phyloP scores from a whole-genome alignment of 2,329 filamentous ascomycete species.

The Sclerotinia spermophila region DNA sequence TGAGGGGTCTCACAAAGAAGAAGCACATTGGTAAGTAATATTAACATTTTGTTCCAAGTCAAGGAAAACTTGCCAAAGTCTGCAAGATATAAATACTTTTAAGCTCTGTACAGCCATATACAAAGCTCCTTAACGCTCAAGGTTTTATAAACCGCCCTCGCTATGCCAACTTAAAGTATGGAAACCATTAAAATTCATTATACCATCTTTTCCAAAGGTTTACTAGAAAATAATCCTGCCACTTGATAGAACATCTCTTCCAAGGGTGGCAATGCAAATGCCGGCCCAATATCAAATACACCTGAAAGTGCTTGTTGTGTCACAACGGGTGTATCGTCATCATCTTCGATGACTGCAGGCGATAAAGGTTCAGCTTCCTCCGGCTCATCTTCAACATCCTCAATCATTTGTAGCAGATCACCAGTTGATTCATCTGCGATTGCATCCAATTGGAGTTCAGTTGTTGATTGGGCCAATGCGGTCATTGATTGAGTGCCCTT shows the following conservation, averaged over 20 bases:
- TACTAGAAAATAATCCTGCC: constrained; percentile 59
- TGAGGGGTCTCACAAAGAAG: constrained; percentile 1
- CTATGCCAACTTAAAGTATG: constrained; percentile 22
- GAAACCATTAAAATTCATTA: constrained; percentile 18
- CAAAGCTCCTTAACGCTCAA: constrained; percentile 22
- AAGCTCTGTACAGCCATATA: constrained; percentile 20
- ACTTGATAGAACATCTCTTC: constrained; percentile 75
- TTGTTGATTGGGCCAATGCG: constrained; percentile 54
- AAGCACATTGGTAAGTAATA: not conserved
- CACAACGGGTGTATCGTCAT: constrained; percentile 57
- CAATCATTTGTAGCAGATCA: constrained; percentile 25
- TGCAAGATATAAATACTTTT: constrained; percentile 20
- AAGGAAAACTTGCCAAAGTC: not conserved
- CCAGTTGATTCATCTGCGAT: constrained; percentile 32
- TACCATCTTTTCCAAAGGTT: constrained; percentile 41
- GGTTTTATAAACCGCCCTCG: constrained; percentile 19
- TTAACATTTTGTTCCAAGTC: constrained; percentile 1
- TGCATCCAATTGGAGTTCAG: constrained; percentile 38
- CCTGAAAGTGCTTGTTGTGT: constrained; percentile 64
- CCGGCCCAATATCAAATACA: constrained; percentile 66
- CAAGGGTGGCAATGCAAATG: constrained; percentile 67
- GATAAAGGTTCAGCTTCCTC: constrained; percentile 30
- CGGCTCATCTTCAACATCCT: constrained; percentile 38
- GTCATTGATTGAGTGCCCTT: constrained; percentile 53
- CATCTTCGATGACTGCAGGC: constrained; percentile 43